A percentile compares a stretch with the other conserved stretches of the same genome.
Conservation (phyloP, 345 rosid genomes). For the Bruguiera sexangula region DNA sequence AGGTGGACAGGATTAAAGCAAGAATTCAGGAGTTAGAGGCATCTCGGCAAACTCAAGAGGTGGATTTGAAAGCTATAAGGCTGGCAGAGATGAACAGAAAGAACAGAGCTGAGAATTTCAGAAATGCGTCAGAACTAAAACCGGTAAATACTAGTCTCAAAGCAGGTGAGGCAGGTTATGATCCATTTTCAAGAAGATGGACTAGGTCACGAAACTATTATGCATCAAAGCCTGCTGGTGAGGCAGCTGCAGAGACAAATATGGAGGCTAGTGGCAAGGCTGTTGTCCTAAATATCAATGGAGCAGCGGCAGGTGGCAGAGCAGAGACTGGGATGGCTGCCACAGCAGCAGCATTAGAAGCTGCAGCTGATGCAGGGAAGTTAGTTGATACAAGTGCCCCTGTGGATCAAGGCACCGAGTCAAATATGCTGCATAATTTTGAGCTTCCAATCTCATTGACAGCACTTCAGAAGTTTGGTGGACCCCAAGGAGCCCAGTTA, state of each 20-base stretch:
- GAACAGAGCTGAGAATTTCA: conserved; percentile 94
- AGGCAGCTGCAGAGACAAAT: conserved; percentile 23
- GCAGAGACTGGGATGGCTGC: conserved; percentile 52
- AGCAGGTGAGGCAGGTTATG: conserved; percentile 98
- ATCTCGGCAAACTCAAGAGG: conserved; percentile 57
- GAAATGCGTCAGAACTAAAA: conserved; percentile 78
- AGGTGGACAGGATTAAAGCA: conserved; percentile 65
- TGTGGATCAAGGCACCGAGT: conserved; percentile 76
- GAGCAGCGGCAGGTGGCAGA: conserved; percentile 17
- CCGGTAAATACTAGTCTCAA: conserved; percentile 54
- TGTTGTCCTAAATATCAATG: conserved; percentile 27
- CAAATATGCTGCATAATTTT: conserved; percentile 67
- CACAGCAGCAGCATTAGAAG: conserved; percentile 77
- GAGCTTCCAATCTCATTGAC: conserved; percentile 69
- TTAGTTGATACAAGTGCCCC: conserved; percentile 91
- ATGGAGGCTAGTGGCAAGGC: conserved; percentile 31
- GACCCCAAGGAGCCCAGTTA: conserved; percentile 72
- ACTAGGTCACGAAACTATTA: conserved; percentile 91
- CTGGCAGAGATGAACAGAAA: conserved; percentile 95
- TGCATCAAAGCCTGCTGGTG: conserved; percentile 47
- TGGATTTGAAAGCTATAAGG: conserved; percentile 70
- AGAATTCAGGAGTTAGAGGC: conserved; percentile 83
- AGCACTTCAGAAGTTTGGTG: conserved; percentile 68
- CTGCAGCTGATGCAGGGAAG: conserved; percentile 98
- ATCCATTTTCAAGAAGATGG: conserved; percentile 99